Base-by-base conservation (phyloP, 202 grass and related monocot genomes). In the Zoysia matrella region DNA sequence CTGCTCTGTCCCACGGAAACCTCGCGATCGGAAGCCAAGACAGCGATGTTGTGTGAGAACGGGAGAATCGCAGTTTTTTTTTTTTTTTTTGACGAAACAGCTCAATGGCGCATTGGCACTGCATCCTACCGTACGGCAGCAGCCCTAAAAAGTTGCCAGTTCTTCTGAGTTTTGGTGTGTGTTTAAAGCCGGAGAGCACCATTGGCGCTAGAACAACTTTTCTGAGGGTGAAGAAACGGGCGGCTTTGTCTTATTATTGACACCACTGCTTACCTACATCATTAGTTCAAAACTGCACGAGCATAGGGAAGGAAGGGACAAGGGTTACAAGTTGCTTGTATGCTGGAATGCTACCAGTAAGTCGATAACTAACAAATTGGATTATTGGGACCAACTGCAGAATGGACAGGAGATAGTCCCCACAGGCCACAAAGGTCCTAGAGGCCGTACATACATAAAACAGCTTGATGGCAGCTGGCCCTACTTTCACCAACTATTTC, bases 401-500 rank as follows among this genome's bases (percentile, higher is more conserved):
- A 67, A 7, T 41, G 76, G 78, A 81, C 67, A 82, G 1, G 45
- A 81, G 39, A 82, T 2, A 82, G 45, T 9, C 36, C 85, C 73
- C 22, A 30, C 22, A 30, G 22, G 22, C 22, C 22, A 30, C 22
- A 30, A 78, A 54, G 82, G n/a, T n/a, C 78, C 47, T 56, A 68
- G 57, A 2, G 69, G 4, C 18, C 4, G 47, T 67, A 47, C 46
- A 47, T 30, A 30, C 46, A 83, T 46, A 73, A 51, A 60, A 72
- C 45, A 76, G 52, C 10, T 36, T 73, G 60, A 72, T 81, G 74
- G 60, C 47, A 73, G 60, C 67, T 30, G 72, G 72, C 6, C 82
- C 78, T 82, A 66, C 61, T 68, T 53, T 68, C 77, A 82, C 78
- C 78, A 82, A 85, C 82, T 61, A 61, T 68, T 51, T 85, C 40